These are phyloP conservation scores for Rubroshorea leprosula DNA, from an alignment of 345 rosid genomes.

Conservation along the genomic window DNA sequence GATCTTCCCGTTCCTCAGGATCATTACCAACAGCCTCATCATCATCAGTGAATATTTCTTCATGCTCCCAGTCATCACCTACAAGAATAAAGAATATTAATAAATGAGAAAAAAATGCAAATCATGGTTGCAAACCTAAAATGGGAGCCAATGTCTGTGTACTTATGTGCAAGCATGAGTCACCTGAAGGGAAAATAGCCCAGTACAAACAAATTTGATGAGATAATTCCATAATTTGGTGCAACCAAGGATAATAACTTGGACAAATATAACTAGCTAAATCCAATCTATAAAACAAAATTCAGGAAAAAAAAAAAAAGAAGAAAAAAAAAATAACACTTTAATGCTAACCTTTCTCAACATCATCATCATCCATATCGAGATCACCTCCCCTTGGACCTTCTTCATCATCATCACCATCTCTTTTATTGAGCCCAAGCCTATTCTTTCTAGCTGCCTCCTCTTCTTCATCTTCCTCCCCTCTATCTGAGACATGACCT, in stretches of 20 bases:
- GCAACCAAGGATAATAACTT: too few relatives aligned
- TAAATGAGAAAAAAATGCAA: neutral
- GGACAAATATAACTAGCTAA: neutral
- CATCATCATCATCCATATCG: slow-evolving; percentile 92
- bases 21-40: slow-evolving; percentile 94
- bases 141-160: too few relatives aligned
- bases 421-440: slow-evolving; percentile 67
- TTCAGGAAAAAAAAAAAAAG: neutral
- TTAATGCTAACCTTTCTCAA: slow-evolving; percentile 69
- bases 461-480: slow-evolving; percentile 94
- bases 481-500: slow-evolving; percentile 77
- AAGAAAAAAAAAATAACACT: neutral
- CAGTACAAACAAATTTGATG: neutral
- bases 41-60: slow-evolving; percentile 96
- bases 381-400: slow-evolving; percentile 86
- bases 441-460: slow-evolving; percentile 84
- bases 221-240: neutral
- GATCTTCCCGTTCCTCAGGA: slow-evolving; percentile 89
- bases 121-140: too few relatives aligned
- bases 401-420: slow-evolving; percentile 88
- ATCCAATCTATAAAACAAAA: neutral
- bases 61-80: slow-evolving; percentile 99
- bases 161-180: too few relatives aligned
- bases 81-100: neutral
- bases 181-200: too few relatives aligned